phyloP scores from a whole-genome alignment of 805 yeast species.

The Metschnikowia dekortorum region DNA sequence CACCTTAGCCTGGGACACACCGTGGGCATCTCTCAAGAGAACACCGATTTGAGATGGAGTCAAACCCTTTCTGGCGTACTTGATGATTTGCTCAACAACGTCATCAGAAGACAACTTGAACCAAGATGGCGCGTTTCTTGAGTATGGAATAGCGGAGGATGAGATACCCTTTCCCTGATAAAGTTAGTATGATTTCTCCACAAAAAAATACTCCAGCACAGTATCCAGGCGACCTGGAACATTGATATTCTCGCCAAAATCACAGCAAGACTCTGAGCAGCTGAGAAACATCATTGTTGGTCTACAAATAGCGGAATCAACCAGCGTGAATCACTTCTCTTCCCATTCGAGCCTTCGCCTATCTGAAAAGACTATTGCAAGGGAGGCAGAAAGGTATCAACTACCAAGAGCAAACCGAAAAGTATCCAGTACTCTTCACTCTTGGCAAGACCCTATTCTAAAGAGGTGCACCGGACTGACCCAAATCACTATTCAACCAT shows the following conservation, averaged over 20 bases:
- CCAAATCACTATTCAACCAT: conserved; percentile 24
- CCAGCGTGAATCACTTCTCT: conserved; percentile 32
- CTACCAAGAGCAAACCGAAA: conserved; percentile 20
- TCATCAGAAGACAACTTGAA: conserved; percentile 94
- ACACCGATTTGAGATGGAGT: conserved; percentile 99
- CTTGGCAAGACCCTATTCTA: conserved; percentile 28
- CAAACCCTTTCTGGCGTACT: conserved; percentile 99
- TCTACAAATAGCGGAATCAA: conserved; percentile 47
- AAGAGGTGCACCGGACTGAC: conserved; percentile 21
- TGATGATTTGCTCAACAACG: conserved; percentile 96
- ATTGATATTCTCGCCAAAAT: neutral
- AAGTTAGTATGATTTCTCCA: conserved; percentile 13
- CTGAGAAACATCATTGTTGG: conserved; percentile 6
- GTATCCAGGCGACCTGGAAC: conserved; percentile 4
- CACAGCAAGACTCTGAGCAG: neutral
- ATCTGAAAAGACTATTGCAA: neutral
- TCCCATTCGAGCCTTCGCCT: neutral
- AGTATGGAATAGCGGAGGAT: conserved; percentile 98
- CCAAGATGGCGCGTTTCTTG: conserved; percentile 99
- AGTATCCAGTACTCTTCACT: conserved; percentile 19
- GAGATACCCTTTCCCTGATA: conserved; percentile 97
- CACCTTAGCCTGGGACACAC: conserved; percentile 96
- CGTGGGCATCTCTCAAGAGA: conserved; percentile 98
- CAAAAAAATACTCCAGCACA: neutral
- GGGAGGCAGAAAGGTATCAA: conserved; percentile 15